phyloP scores from a whole-genome alignment of 495 filamentous ascomycete species.

The Melanomma pulvis-pyrius region DNA sequence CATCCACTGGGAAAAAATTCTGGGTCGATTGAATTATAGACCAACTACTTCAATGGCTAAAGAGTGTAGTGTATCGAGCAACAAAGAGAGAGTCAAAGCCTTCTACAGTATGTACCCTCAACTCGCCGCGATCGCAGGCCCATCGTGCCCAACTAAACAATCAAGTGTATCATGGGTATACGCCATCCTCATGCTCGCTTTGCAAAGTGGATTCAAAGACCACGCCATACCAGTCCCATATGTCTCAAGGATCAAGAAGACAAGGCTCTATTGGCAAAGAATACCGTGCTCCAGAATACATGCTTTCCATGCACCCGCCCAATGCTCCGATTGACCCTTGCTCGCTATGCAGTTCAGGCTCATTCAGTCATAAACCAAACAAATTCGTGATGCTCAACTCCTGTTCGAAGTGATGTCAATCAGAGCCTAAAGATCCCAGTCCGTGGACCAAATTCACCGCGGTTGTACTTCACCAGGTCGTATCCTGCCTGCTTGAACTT shows the following conservation, averaged over 20 bases:
- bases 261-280: background rate
- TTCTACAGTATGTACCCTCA: no score
- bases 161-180: no score
- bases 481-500: constrained; percentile 40
- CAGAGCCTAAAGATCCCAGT: constrained; percentile 31
- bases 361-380: background rate
- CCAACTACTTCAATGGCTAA: no score
- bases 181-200: no score
- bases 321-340: background rate
- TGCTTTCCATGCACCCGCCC: background rate
- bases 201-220: no score
- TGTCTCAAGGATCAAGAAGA: background rate
- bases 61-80: no score
- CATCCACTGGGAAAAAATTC: no score
- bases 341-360: background rate
- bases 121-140: no score
- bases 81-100: no score
- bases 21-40: no score
- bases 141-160: no score
- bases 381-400: background rate
- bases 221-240: background rate
- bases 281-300: background rate
- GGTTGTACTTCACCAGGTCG: constrained; percentile 42
- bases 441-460: constrained; percentile 42
- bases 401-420: background rate